Percentiles rank a stretch among this genome's conserved stretches.
These are phyloP conservation scores for Ascochyta fabae DNA, from an alignment of 2,329 filamentous ascomycete species.

Conservation along the genomic window DNA sequence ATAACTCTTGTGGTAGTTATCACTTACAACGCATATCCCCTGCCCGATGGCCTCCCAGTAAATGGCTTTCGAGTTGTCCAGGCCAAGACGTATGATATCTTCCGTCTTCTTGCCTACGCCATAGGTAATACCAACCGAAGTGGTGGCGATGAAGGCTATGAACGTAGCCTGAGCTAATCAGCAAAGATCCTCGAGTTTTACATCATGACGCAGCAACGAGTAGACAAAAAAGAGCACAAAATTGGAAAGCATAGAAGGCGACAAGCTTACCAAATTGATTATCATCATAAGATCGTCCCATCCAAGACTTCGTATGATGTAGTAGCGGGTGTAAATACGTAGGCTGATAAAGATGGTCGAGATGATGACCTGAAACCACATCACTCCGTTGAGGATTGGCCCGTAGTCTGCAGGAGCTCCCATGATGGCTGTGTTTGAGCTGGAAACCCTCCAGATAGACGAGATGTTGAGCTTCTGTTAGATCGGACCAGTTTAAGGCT, in stretches of 20 bases:
- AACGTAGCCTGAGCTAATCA: constrained; percentile 26
- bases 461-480: not conserved
- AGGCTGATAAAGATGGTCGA: constrained; percentile 33
- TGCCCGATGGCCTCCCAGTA: constrained; percentile 43
- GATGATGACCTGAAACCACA: constrained; percentile 40
- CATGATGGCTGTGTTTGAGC: constrained; percentile 14
- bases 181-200: not conserved
- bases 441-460: not conserved
- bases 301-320: constrained; percentile 35
- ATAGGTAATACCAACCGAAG: constrained; percentile 33
- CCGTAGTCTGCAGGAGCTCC: constrained; percentile 31
- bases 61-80: constrained; percentile 39
- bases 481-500: not conserved
- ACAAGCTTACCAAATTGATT: constrained; percentile 31
- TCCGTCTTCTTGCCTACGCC: constrained; percentile 38
- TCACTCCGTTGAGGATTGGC: constrained; percentile 35
- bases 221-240: not conserved
- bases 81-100: constrained; percentile 24
- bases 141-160: constrained; percentile 33
- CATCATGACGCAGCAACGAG: not conserved
- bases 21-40: constrained; percentile 33
- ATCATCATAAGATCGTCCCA: constrained; percentile 42
- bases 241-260: too few species aligned
- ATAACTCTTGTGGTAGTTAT: too few species aligned
- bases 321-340: constrained; percentile 38